Conservation (phyloP, 495 filamentous ascomycete species). For the Acidiella bohemica region DNA sequence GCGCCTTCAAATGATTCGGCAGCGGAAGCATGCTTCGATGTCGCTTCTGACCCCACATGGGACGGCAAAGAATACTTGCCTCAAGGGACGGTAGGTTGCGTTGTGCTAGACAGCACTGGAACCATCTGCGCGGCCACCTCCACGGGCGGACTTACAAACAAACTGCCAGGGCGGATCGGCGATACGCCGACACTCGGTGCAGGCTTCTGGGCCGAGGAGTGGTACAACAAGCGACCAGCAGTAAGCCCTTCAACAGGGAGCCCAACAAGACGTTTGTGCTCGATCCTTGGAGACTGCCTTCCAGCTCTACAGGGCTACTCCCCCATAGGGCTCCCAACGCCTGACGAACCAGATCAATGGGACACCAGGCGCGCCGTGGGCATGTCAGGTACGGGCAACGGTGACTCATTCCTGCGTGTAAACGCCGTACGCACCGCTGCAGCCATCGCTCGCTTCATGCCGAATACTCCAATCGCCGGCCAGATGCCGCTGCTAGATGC, state of each 20-base stretch:
- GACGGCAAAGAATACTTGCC: slow-evolving; percentile 49
- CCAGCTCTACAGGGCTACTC: neutral
- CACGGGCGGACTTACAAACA: slow-evolving; percentile 83
- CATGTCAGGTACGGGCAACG: slow-evolving; percentile 78
- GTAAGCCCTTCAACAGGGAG: too few relatives aligned
- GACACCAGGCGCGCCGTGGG: slow-evolving; percentile 37
- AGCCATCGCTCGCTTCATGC: slow-evolving; percentile 56
- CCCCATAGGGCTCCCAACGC: neutral
- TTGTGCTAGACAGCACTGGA: slow-evolving; percentile 61
- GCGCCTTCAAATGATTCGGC: neutral
- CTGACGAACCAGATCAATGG: neutral
- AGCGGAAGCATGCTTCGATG: neutral
- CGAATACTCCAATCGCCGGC: slow-evolving; percentile 14
- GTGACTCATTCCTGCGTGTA: slow-evolving; percentile 71
- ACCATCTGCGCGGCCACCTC: slow-evolving; percentile 68
- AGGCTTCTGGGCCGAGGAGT: slow-evolving; percentile 83
- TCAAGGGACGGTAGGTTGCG: slow-evolving; percentile 75
- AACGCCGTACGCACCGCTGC: slow-evolving; percentile 59
- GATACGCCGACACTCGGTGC: slow-evolving; percentile 80
- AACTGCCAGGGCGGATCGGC: slow-evolving; percentile 69
- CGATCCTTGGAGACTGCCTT: too few relatives aligned
- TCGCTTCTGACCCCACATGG: slow-evolving; percentile 28
- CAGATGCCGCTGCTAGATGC: slow-evolving; percentile 33
- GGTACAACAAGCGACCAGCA: slow-evolving; percentile 28
- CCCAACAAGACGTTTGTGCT: too few relatives aligned